Evolutionary conservation across 805 yeast genomes (phyloP), one percentile per base, ranked within the genome.

Genomic region (Jamesozyma gamospora): DNA sequence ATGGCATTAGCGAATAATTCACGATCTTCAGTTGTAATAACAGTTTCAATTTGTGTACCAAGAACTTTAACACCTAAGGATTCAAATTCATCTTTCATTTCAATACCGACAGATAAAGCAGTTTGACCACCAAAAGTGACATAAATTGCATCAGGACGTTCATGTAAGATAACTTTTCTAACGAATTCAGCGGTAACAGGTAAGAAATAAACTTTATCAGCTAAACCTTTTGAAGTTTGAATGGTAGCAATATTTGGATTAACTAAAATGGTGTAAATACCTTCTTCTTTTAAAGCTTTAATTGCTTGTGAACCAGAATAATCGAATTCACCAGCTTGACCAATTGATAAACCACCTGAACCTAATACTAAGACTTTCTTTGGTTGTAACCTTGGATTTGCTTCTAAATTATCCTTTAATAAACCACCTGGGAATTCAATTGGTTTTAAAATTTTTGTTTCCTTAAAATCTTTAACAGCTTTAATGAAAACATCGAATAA

Each of bases 251-350:
- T 92, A 65, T 92, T 92, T 42, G 98, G 98, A 66, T 92, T 92
- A 60, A 92, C 88, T 58, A 92, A 74, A 51, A 92, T 81, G 41
- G 97, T 88, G 72, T 90, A 86, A 49, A 90, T 92, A 46, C 96
- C 96, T 67, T 88, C 97, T 70, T 92, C 96, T 65, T 86, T 90
- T 67, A 92, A 73, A 35, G 98, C 98, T 67, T 92, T 92, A 67
- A 92, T 92, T 43, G 98, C 98, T 69, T 92, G 98, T 41, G 96
- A 86, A 58, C 98, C 98, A 34, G 96, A 87, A 69, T 92, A 92
- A 64, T 92, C 98, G 58, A 92, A 92, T 68, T 92, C 98, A 66
- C 98, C 98, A 48, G 98, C 98, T 71, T 92, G 98, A 50, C 98
- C 98, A 61, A 92, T 92, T 41, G 95, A 84, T 55, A 92, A 72